Percentiles rank a stretch among this genome's conserved stretches.
Conservation (phyloP, 2,329 filamentous ascomycete genomes). For the Pseudocercospora cruenta region DNA sequence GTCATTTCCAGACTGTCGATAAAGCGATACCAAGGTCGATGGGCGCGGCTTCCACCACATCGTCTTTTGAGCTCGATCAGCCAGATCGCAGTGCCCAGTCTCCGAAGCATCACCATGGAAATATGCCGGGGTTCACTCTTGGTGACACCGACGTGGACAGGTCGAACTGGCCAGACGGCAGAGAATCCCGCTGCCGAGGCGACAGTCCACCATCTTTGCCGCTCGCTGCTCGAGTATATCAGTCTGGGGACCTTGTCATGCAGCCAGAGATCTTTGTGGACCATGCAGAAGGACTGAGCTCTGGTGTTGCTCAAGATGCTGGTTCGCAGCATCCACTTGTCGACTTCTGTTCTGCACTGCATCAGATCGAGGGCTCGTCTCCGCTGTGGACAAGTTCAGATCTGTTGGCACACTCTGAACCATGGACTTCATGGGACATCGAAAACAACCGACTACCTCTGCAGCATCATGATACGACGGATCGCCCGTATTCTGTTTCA, state of each 20-base stretch:
- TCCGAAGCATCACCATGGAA: not conserved
- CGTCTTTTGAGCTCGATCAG: not conserved
- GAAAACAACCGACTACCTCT: too few species aligned
- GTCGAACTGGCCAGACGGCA: not conserved
- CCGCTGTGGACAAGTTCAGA: too few species aligned
- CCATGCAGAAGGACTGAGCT: not conserved
- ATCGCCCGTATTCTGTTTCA: too few species aligned
- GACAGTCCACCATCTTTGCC: not conserved
- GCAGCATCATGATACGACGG: too few species aligned
- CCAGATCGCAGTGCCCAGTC: not conserved
- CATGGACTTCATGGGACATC: too few species aligned
- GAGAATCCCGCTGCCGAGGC: not conserved
- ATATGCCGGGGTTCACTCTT: not conserved
- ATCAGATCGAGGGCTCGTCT: too few species aligned
- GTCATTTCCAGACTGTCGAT: constrained; percentile 1
- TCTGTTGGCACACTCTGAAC: too few species aligned
- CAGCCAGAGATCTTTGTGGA: not conserved
- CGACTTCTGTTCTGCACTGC: too few species aligned
- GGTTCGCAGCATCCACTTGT: too few species aligned
- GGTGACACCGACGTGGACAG: not conserved
- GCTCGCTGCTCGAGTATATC: not conserved
- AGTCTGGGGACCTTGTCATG: not conserved
- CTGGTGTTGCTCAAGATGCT: too few species aligned
- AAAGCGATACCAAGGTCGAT: not conserved
- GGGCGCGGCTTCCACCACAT: not conserved